Base-by-base conservation (phyloP, 768 basidiomycete genomes). In the Pisolithus marmoratus region DNA sequence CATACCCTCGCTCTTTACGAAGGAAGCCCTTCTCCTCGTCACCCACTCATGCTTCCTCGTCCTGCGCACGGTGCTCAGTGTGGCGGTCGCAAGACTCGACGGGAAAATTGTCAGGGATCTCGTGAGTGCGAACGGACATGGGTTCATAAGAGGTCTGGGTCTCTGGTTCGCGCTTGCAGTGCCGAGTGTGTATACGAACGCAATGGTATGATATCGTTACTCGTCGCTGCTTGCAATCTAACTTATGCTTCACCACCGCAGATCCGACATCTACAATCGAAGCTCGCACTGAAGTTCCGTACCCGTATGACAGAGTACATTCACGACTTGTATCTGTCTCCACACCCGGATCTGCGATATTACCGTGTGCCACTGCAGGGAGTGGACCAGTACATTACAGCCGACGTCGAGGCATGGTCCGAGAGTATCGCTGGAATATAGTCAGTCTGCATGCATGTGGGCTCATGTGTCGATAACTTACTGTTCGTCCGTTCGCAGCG, bases 181-280 rank as follows among this genome's bases (percentile, higher is more conserved):
- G 23, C 95, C 95, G 0, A 92, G 90, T 63, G 93, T 92, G 20
- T 94, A 93, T 64, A 98, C 95, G 0, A 98, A 98, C 63, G 85
- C 90, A 2, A 93, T 97, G 90, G 91, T 90, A 29, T 46, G 72
- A 54, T 0, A 26, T 5, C 3, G 15, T 11, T 15, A 20, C 27
- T 27, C 9, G 40, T 11, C 22, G 15, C 22, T 24, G 20, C 22
- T 38, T 9, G n/a, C 5, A 4, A 22, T n/a, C 48, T 23, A n/a
- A 49, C n/a, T 26, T 20, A 44, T 27, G 2, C 36, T 60, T 24
- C 1, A 15, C 5, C n/a, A 23, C 6, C 19, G 8, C 54, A 94
- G 92, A 89, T 96, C 54, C 85, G 87, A 5, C 87, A 93, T 64
- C 75, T 97, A 1, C 94, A 97, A 69, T 81, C 87, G 4, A 90